Conservation (phyloP, 306 rosid genomes). For the Trichosanthes cucumerina region DNA sequence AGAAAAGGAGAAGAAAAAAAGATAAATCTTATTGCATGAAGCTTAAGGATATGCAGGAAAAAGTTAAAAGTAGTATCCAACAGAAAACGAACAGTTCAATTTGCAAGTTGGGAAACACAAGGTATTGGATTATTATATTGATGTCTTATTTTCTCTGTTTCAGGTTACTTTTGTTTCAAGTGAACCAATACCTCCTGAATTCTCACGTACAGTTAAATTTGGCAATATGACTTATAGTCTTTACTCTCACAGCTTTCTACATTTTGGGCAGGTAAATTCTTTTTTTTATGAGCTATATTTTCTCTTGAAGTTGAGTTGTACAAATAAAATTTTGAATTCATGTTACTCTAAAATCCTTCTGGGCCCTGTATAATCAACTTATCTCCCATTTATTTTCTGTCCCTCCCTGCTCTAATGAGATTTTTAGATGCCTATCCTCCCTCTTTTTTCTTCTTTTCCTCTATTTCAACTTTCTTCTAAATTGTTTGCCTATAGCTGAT, state of each 20-base stretch:
- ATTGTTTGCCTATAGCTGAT: not conserved
- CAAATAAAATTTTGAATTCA: not conserved
- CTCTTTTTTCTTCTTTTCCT: not conserved
- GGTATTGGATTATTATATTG: not conserved
- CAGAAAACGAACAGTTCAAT: not conserved
- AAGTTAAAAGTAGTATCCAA: not conserved
- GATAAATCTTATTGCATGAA: not conserved
- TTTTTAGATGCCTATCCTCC: not conserved
- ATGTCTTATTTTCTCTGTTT: slow-evolving; percentile 17
- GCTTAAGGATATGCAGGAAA: not conserved
- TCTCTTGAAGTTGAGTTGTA: not conserved
- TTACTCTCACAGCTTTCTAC: slow-evolving; percentile 95
- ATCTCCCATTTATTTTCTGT: not conserved
- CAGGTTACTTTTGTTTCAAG: slow-evolving; percentile 89
- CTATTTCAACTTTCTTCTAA: not conserved
- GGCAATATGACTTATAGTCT: slow-evolving; percentile 70
- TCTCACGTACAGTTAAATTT: slow-evolving; percentile 45
- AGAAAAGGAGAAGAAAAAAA: not conserved
- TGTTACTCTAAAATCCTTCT: not conserved
- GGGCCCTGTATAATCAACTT: not conserved
- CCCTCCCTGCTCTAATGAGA: not conserved
- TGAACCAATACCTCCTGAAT: slow-evolving; percentile 53
- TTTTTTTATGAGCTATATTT: not conserved
- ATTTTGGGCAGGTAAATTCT: slow-evolving; percentile 69
- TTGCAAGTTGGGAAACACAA: not conserved